A percentile compares a stretch with the other conserved stretches of the same genome.
These are phyloP conservation scores for Psidium friedrichsthalianum DNA, from an alignment of 345 rosid genomes.

Conservation along the genomic window DNA sequence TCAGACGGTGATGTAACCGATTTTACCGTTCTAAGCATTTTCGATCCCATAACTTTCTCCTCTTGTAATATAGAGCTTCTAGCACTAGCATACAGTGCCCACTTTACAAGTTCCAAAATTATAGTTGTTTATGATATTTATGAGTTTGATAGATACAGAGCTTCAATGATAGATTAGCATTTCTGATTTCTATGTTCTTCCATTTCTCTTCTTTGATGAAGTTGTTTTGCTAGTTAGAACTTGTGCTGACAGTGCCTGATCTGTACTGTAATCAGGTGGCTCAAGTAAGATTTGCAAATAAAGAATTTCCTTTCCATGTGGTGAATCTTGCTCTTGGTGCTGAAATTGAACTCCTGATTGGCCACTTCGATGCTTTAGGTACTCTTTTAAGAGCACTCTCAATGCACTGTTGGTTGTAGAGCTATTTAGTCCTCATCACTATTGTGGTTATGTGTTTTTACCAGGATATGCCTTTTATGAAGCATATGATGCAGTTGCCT, in stretches of 20 bases:
- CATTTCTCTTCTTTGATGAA: not conserved
- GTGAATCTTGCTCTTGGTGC: slow-evolving; percentile 70
- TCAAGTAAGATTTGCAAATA: slow-evolving; percentile 58
- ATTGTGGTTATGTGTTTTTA: not conserved
- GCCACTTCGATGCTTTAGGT: slow-evolving; percentile 68
- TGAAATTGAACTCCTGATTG: slow-evolving; percentile 60
- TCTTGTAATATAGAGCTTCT: not conserved
- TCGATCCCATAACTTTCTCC: not conserved
- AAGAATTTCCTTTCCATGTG: slow-evolving; percentile 30
- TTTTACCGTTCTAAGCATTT: not conserved
- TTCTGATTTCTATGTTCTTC: not conserved
- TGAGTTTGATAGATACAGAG: not conserved
- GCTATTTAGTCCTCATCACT: not conserved
- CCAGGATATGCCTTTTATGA: slow-evolving; percentile 76
- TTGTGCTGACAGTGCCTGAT: not conserved
- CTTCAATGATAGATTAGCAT: not conserved
- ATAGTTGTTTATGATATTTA: not conserved
- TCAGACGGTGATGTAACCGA: not conserved
- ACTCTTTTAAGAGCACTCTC: not conserved
- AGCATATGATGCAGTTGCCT: slow-evolving; percentile 41
- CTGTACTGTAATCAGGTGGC: slow-evolving; percentile 44
- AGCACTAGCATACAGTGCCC: not conserved
- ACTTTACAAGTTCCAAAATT: not conserved
- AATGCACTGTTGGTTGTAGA: not conserved
- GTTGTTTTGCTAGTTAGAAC: not conserved